These are phyloP conservation scores for Monsonia emarginata DNA, from an alignment of 441 rosid genomes.

Conservation along the genomic window DNA sequence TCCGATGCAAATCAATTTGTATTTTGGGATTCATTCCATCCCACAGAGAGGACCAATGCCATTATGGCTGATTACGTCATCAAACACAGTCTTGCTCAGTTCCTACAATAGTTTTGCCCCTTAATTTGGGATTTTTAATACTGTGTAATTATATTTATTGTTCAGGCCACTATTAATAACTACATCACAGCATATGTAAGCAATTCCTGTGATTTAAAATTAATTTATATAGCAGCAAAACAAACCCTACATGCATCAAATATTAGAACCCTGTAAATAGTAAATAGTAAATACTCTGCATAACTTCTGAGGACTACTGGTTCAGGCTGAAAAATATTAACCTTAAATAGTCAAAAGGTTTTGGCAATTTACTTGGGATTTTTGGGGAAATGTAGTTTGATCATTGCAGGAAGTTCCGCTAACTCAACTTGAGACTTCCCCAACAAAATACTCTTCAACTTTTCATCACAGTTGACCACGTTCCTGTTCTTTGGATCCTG, in stretches of 20 bases:
- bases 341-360: background rate
- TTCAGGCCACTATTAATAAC: background rate
- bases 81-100: slow-evolving; percentile 27
- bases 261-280: too few relatives aligned
- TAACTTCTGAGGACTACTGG: too few relatives aligned
- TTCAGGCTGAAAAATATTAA: too few relatives aligned
- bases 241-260: too few relatives aligned
- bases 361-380: slow-evolving; percentile 35
- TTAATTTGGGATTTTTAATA: too few relatives aligned
- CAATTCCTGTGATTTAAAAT: too few relatives aligned
- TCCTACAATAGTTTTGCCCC: slow-evolving; percentile 8
- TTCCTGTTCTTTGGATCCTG: slow-evolving; percentile 76
- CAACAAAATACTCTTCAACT: slow-evolving; percentile 55
- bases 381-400: slow-evolving; percentile 77
- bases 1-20: slow-evolving; percentile 38
- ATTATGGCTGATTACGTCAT: slow-evolving; percentile 34
- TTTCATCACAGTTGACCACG: slow-evolving; percentile 64
- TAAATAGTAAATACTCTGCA: too few relatives aligned
- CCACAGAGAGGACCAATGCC: slow-evolving; percentile 41
- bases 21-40: slow-evolving; percentile 57
- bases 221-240: too few relatives aligned
- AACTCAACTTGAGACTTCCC: slow-evolving; percentile 69
- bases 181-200: too few relatives aligned
- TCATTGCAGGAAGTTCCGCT: slow-evolving; percentile 64
- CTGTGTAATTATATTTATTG: background rate